A percentile compares a stretch with the other conserved stretches of the same genome.
Evolutionary conservation across 1,284 basidiomycete species (phyloP).

Genomic region (Megacollybia platyphylla): DNA sequence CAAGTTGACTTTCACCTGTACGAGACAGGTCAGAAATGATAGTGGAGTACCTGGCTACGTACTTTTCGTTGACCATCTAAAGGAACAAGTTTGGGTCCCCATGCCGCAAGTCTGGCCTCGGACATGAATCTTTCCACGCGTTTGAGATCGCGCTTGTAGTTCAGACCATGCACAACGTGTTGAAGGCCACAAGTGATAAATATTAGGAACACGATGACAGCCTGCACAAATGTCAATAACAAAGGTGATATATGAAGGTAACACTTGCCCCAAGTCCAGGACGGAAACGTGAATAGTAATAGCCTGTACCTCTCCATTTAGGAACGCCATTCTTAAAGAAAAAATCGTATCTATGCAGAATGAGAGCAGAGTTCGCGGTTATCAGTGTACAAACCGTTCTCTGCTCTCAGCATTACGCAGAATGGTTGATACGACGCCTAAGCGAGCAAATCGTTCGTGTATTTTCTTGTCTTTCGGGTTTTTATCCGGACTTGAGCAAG

Average conservation of each 20-base stretch:
- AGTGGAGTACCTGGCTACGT: conserved; percentile 8
- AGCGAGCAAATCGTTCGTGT: conserved; percentile 78
- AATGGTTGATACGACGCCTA: conserved; percentile 79
- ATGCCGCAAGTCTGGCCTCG: conserved; percentile 59
- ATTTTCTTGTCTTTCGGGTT: conserved; percentile 73
- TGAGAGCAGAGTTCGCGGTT: neutral
- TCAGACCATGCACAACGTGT: conserved; percentile 66
- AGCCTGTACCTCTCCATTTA: conserved; percentile 77
- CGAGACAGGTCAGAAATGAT: conserved; percentile 1
- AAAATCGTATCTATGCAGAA: conserved; percentile 60
- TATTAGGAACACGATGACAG: conserved; percentile 65
- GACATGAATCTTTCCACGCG: conserved; percentile 56
- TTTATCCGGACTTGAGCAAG: conserved; percentile 70
- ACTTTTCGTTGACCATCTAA: conserved; percentile 57
- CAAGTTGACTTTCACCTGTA: conserved; percentile 57
- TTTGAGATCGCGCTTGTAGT: conserved; percentile 58
- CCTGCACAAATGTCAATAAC: conserved; percentile 21
- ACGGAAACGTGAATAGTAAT: conserved; percentile 88
- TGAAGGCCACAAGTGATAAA: conserved; percentile 69
- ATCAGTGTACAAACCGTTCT: conserved; percentile 41
- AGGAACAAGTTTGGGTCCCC: conserved; percentile 59
- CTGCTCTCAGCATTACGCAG: conserved; percentile 66
- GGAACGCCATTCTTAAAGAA: conserved; percentile 89
- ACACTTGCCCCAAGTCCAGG: conserved; percentile 68
- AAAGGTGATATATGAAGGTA: neutral